Percentiles rank a stretch among this genome's conserved stretches.
These are phyloP conservation scores for Ceratonia siliqua DNA, from an alignment of 306 rosid genomes.

Conservation along the genomic window DNA sequence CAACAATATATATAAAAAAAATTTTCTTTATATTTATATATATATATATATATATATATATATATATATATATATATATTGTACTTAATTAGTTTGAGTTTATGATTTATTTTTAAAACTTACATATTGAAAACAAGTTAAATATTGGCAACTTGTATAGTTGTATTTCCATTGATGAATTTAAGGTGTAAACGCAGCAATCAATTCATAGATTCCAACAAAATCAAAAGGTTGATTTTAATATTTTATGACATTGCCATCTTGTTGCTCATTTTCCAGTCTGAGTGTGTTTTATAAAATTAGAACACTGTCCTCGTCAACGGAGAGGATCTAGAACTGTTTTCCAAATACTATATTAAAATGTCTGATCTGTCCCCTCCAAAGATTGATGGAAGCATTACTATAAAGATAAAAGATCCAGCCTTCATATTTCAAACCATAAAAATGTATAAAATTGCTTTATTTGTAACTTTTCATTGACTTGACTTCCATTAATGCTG, in stretches of 20 bases:
- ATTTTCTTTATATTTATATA: too few relatives aligned
- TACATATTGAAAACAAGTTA: too few relatives aligned
- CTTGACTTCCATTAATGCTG: constrained; percentile 46
- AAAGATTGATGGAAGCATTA: neutral
- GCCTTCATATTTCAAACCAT: neutral
- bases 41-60: too few relatives aligned
- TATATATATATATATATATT: too few relatives aligned
- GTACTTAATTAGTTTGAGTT: too few relatives aligned
- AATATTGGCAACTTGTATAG: too few relatives aligned
- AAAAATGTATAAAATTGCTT: neutral
- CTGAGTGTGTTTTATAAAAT: neutral
- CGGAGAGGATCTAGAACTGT: neutral
- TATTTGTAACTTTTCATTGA: constrained; percentile 35
- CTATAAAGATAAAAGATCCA: too few relatives aligned
- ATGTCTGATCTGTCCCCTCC: neutral
- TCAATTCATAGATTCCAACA: constrained; percentile 34
- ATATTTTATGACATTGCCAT: neutral
- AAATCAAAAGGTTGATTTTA: constrained; percentile 1
- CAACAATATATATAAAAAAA: too few relatives aligned
- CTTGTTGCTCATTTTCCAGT: neutral
- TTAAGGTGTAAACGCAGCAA: constrained; percentile 21
- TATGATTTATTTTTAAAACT: too few relatives aligned
- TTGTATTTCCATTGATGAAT: too few relatives aligned
- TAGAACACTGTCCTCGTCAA: constrained; percentile 2
- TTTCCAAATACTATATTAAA: neutral